A percentile compares a stretch with the other conserved stretches of the same genome.
Evolutionary conservation across 2,329 filamentous ascomycete species (phyloP).

Genomic region (Talaromyces sp.): DNA sequence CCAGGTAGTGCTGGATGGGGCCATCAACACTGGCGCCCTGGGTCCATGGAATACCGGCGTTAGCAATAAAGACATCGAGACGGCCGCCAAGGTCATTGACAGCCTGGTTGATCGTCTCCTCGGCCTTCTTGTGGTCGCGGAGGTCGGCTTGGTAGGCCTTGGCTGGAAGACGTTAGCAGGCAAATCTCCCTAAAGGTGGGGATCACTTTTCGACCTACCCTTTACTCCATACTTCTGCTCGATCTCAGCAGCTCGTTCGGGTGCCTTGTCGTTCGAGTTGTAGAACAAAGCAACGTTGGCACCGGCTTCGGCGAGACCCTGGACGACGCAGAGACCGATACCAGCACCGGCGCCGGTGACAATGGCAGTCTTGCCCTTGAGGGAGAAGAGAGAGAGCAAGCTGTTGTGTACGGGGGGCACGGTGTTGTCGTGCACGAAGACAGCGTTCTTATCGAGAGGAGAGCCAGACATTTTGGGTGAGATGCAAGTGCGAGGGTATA

Average conservation of each 20-base stretch:
- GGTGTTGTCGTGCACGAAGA: constrained; percentile 56
- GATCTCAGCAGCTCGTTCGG: constrained; percentile 58
- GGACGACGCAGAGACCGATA: constrained; percentile 61
- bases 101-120: constrained; percentile 36
- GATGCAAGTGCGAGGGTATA: constrained; percentile 6
- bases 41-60: constrained; percentile 70
- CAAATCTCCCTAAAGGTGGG: not conserved
- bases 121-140: constrained; percentile 36
- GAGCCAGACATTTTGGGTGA: constrained; percentile 27
- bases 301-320: constrained; percentile 63
- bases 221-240: constrained; percentile 63
- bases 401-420: constrained; percentile 36
- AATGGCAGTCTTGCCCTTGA: constrained; percentile 66
- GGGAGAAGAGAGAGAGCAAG: constrained; percentile 62
- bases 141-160: constrained; percentile 48
- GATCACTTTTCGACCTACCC: constrained; percentile 42
- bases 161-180: constrained; percentile 24
- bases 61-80: constrained; percentile 74
- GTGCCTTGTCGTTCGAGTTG: constrained; percentile 62
- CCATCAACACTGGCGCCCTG: constrained; percentile 64
- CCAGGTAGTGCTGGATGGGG: constrained; percentile 57
- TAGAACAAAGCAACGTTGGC: constrained; percentile 71
- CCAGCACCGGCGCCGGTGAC: constrained; percentile 66
- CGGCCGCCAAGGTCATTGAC: constrained; percentile 65
- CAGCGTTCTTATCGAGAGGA: constrained; percentile 35